Conservation (phyloP, 2,329 filamentous ascomycete genomes). For the Dendrostoma leiphaemia region DNA sequence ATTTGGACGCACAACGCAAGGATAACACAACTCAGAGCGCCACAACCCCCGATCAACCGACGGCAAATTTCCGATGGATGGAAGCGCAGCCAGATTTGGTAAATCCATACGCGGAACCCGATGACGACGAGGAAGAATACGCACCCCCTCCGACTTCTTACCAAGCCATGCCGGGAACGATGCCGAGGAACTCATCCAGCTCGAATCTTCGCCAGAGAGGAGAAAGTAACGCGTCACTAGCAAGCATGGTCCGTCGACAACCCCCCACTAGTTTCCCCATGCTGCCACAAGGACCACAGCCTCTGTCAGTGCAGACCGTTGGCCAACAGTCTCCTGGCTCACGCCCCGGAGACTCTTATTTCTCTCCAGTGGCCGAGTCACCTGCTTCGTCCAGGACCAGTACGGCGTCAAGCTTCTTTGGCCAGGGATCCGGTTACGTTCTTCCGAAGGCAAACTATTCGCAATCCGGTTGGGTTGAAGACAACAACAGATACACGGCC, state of each 20-base stretch:
- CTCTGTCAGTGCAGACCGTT: slow-evolving; percentile 67
- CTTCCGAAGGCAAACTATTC: slow-evolving; percentile 76
- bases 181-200: slow-evolving; percentile 69
- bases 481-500: slow-evolving; percentile 79
- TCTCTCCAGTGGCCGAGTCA: slow-evolving; percentile 82
- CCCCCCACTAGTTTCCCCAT: slow-evolving; percentile 69
- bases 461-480: slow-evolving; percentile 68
- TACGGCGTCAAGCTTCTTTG: slow-evolving; percentile 71
- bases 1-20: slow-evolving; percentile 76
- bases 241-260: slow-evolving; percentile 50
- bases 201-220: slow-evolving; percentile 71
- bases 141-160: slow-evolving; percentile 20
- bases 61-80: slow-evolving; percentile 80
- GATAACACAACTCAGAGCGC: slow-evolving; percentile 50
- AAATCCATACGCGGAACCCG: slow-evolving; percentile 74
- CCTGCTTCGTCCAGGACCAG: slow-evolving; percentile 75
- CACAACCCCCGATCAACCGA: slow-evolving; percentile 45
- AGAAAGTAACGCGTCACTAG: slow-evolving; percentile 62
- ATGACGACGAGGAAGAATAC: slow-evolving; percentile 60
- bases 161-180: slow-evolving; percentile 35
- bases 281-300: slow-evolving; percentile 52
- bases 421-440: slow-evolving; percentile 47
- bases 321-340: slow-evolving; percentile 57
- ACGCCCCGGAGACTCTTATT: slow-evolving; percentile 78
- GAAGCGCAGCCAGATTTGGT: slow-evolving; percentile 66